Conservation (phyloP, 768 basidiomycete genomes). For the Scleroderma citrinum region DNA sequence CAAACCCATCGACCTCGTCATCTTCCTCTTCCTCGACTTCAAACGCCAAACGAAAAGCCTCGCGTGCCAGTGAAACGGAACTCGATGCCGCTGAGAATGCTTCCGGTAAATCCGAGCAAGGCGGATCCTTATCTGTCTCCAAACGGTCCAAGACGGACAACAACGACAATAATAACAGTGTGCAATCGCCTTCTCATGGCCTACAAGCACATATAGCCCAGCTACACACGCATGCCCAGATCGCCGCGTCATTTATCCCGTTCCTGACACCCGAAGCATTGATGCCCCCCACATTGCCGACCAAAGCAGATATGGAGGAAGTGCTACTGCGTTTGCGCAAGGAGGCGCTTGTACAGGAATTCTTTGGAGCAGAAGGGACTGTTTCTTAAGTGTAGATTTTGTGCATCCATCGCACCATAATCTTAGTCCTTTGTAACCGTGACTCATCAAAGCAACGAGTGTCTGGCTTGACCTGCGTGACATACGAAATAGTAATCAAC, state of each 20-base stretch:
- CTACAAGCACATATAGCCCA: slow-evolving; percentile 16
- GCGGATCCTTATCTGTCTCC: slow-evolving; percentile 1
- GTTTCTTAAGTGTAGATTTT: too few relatives aligned
- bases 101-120: slow-evolving; percentile 6
- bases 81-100: slow-evolving; percentile 12
- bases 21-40: slow-evolving; percentile 18
- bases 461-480: too few relatives aligned
- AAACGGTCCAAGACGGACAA: slow-evolving; percentile 26
- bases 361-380: slow-evolving; percentile 52
- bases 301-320: slow-evolving; percentile 70
- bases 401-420: too few relatives aligned
- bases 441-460: too few relatives aligned
- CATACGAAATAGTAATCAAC: too few relatives aligned
- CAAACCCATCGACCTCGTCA: slow-evolving; percentile 15
- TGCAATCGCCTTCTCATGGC: too few relatives aligned
- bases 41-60: slow-evolving; percentile 54
- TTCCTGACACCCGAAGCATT: slow-evolving; percentile 73
- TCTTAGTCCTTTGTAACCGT: slow-evolving; percentile 66
- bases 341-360: slow-evolving; percentile 77
- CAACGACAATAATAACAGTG: too few relatives aligned
- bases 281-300: slow-evolving; percentile 70
- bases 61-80: slow-evolving; percentile 37
- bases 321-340: slow-evolving; percentile 74
- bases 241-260: slow-evolving; percentile 65
- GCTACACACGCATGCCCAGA: slow-evolving; percentile 37